Evolutionary conservation across 768 basidiomycete genomes (phyloP).

Genomic region (Tylopilus cervinicoccineus): DNA sequence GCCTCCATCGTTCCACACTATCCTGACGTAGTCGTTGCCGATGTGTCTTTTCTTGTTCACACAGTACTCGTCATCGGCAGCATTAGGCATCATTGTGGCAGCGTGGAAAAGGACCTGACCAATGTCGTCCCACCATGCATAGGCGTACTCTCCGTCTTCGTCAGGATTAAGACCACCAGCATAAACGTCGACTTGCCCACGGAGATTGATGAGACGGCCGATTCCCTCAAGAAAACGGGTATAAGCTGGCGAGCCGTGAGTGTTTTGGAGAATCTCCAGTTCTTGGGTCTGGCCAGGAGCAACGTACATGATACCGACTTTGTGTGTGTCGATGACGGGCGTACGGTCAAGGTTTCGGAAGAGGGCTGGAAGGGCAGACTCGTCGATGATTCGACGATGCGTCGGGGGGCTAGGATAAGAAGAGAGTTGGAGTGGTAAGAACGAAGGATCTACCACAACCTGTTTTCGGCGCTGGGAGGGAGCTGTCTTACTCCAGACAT

Average conservation of each 20-base stretch:
- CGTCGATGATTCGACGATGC: constrained; percentile 46
- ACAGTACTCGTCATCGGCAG: constrained; percentile 58
- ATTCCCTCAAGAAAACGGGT: constrained; percentile 89
- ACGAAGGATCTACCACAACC: constrained; percentile 80
- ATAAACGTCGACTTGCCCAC: constrained; percentile 89
- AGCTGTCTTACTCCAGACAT: constrained; percentile 82
- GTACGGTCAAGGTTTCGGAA: constrained; percentile 72
- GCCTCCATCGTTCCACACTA: constrained; percentile 99
- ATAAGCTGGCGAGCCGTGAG: constrained; percentile 92
- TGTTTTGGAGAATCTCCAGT: constrained; percentile 81
- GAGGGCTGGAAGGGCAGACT: constrained; percentile 52
- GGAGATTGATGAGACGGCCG: constrained; percentile 81
- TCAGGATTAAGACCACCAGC: constrained; percentile 89
- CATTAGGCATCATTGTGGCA: constrained; percentile 94
- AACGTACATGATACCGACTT: constrained; percentile 94
- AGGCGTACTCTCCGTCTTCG: constrained; percentile 93
- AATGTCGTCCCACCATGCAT: constrained; percentile 99
- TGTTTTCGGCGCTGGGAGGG: constrained; percentile 89
- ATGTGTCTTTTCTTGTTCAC: constrained; percentile 93
- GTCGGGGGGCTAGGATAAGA: constrained; percentile 51
- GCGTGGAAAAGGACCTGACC: constrained; percentile 93
- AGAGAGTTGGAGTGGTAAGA: constrained; percentile 82
- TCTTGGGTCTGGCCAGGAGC: constrained; percentile 87
- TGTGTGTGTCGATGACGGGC: constrained; percentile 96
- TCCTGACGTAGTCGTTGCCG: constrained; percentile 94